Evolutionary conservation across 1,284 basidiomycete species (phyloP).

Genomic region (Fomes fomentarius): DNA sequence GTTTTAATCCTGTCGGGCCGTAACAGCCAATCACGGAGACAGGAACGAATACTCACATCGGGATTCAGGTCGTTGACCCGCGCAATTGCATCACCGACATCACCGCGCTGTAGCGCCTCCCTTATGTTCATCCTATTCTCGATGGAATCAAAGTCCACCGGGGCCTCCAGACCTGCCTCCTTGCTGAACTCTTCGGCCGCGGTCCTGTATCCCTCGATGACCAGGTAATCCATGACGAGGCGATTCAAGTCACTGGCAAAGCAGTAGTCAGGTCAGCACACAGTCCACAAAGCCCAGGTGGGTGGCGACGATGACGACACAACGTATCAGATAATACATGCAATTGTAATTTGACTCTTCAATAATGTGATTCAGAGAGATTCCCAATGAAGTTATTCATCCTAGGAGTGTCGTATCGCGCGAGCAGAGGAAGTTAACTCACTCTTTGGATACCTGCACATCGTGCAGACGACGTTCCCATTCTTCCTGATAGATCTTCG

Average conservation of each 20-base stretch:
- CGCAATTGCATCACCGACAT: slow-evolving; percentile 93
- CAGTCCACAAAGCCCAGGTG: slow-evolving; percentile 21
- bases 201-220: slow-evolving; percentile 96
- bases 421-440: slow-evolving; percentile 42
- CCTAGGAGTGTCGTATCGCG: slow-evolving; percentile 33
- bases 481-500: slow-evolving; percentile 67
- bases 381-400: slow-evolving; percentile 80
- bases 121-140: slow-evolving; percentile 94
- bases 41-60: slow-evolving; percentile 69
- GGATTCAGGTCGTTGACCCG: slow-evolving; percentile 95
- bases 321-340: slow-evolving; percentile 80
- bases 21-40: slow-evolving; percentile 8
- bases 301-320: slow-evolving; percentile 10
- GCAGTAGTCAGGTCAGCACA: slow-evolving; percentile 38
- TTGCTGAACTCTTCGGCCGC: slow-evolving; percentile 93
- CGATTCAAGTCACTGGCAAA: slow-evolving; percentile 85
- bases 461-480: slow-evolving; percentile 78
- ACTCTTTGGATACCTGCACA: slow-evolving; percentile 78
- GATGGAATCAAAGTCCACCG: slow-evolving; percentile 89
- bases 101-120: slow-evolving; percentile 91
- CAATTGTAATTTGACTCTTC: slow-evolving; percentile 65
- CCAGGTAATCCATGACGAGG: slow-evolving; percentile 97
- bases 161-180: slow-evolving; percentile 79
- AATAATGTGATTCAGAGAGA: slow-evolving; percentile 78
- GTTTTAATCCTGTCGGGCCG: slow-evolving; percentile 73